Evolutionary conservation across 768 basidiomycete species (phyloP), one percentile per base, ranked within the genome.

Genomic region (Agaricus blazei): DNA sequence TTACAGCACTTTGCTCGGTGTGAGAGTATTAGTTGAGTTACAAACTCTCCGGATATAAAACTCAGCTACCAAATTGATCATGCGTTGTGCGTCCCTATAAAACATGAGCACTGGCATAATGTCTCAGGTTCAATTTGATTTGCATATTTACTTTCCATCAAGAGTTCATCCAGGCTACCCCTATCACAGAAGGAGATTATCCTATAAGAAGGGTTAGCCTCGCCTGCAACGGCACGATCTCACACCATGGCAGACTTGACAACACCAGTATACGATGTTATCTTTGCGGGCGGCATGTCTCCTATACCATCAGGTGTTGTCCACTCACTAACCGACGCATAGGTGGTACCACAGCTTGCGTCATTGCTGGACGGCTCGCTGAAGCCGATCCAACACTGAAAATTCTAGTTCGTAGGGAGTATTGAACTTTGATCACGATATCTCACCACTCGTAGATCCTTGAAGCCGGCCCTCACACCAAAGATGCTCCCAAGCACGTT

Each of bases 291-390:
- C 59, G 83, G 83, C 83, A 56, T 45, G 64, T 58, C 2, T 24
- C 37, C 31, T 3, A 19, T 40, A 24, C 37, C 15, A 28, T 29
- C 24, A 27, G 36, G 19, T 36, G 34, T 40, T 15, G 9, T 23
- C 37, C 4, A 36, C 40, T 48, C 19, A 19, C 19, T 19, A 19
- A 19, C 19, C 19, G 19, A 19, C 31, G 31, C 5, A 45, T 52
- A 79, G 77, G 79, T 38, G 85, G 85, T 28, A 72, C 82, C 3
- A 57, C 76, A 15, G 82, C 77, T 4, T 84, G 84, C 59, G 69
- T 87, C 8, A 65, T 75, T 15, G 85, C 82, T 11, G 75, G 79
- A 0, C 76, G 84, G 34, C 73, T 88, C 2, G 72, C 78, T 0
- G 73, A 72, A 0, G 79, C 82, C 0, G 77, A 84, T 40, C 77